phyloP scores from a whole-genome alignment of 768 basidiomycete genomes.

The Pisolithus marmoratus region DNA sequence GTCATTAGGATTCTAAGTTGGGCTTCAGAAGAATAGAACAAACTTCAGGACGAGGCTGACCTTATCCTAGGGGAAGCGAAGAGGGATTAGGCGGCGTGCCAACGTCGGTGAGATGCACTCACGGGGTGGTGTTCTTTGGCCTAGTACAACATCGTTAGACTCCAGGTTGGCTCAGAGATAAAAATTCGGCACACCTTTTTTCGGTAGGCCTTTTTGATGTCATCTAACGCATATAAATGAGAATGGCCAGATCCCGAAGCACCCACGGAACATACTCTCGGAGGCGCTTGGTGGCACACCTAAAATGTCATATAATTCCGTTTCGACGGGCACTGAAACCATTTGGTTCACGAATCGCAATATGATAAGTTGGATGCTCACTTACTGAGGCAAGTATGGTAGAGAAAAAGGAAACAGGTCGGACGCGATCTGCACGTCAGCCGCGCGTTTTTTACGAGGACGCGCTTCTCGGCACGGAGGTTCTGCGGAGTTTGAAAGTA shows the following conservation, averaged over 20 bases:
- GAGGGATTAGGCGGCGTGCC: not conserved
- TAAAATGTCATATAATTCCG: constrained; percentile 81
- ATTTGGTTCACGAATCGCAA: not conserved
- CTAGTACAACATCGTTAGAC: constrained; percentile 34
- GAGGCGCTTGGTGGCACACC: constrained; percentile 65
- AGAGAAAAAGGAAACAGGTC: constrained; percentile 1
- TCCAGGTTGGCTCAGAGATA: constrained; percentile 1
- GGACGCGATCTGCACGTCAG: not conserved
- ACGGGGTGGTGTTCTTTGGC: constrained; percentile 89
- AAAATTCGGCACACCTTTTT: constrained; percentile 61
- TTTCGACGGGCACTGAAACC: constrained; percentile 61
- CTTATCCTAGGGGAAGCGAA: constrained; percentile 51
- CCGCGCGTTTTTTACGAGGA: constrained; percentile 23
- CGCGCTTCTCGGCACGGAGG: constrained; percentile 23
- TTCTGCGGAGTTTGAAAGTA: constrained; percentile 27
- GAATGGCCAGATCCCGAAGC: not conserved
- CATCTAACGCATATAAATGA: constrained; percentile 39
- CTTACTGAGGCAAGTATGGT: constrained; percentile 22
- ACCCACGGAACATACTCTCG: constrained; percentile 48
- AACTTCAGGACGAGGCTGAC: constrained; percentile 27
- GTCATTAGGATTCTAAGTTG: constrained; percentile 75
- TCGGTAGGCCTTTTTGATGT: constrained; percentile 93
- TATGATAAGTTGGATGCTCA: constrained; percentile 2
- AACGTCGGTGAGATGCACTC: constrained; percentile 20
- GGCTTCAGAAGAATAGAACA: not conserved